Base-by-base conservation (phyloP, 148 eudicot genomes). In the Persicaria tinctoria region DNA sequence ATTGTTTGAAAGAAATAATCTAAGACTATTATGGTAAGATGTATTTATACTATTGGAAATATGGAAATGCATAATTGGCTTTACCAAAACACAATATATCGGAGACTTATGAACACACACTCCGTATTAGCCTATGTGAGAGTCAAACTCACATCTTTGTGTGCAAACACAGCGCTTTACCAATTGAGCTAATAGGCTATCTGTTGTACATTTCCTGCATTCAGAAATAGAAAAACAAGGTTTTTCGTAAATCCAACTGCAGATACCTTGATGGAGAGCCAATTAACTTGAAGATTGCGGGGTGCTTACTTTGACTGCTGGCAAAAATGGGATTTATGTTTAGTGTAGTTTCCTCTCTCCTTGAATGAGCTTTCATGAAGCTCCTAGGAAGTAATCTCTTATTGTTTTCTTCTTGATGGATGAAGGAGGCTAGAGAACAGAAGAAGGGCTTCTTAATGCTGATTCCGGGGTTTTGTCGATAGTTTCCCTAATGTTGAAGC, bases 391-490 rank as follows among this genome's bases (percentile, higher is more conserved):
- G 77, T 92, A 92, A 76, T 95, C 98, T 76, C 86, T 72, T 46
- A 94, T 94, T n/a, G 98, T 94, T 80, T 79, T 89, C 78, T 89
- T 90, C 79, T 89, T 94, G 72, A 85, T 27, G 38, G 98, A 91
- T 75, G 95, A 87, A 46, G 96, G 93, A 73, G 93, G 92, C 50
- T 74, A 84, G 59, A 95, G 82, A 74, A 92, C 97, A 51, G 97
- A 92, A 60, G 92, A 90, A 7, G 98, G 98, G 83, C 99, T 94
- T 62, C 79, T 85, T 10, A 73, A 27, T 75, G 85, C 80, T 55
- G 88, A 82, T 84, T 91, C 89, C 1, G 98, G 97, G 17, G 92
- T 85, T 80, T 68, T 86, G 51, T 89, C 82, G 38, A 78, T 78
- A 5, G 72, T 70, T 46, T 91, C 90, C 27, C 73, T 75, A 9